These are phyloP conservation scores for Rubroshorea leprosula DNA, from an alignment of 345 rosid genomes.

Conservation along the genomic window DNA sequence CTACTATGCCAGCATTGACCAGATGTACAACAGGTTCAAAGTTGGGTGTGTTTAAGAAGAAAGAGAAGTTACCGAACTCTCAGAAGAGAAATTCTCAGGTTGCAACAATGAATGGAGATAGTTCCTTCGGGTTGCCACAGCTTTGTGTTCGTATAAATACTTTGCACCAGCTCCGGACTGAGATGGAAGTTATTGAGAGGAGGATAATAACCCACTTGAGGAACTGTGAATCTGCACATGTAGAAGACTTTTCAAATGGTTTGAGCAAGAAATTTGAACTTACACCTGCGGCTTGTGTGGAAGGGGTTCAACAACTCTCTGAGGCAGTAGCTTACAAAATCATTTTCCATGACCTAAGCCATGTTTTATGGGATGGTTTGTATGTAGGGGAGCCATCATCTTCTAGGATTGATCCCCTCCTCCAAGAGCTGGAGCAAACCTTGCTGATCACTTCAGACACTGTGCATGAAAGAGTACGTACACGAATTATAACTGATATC, in stretches of 20 bases:
- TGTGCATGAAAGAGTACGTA: constrained; percentile 74
- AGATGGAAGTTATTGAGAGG: constrained; percentile 76
- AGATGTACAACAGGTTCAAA: constrained; percentile 75
- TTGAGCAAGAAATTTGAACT: constrained; percentile 80
- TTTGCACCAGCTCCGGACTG: constrained; percentile 66
- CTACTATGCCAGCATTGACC: constrained; percentile 92
- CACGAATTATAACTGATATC: constrained; percentile 65
- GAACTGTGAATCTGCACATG: constrained; percentile 85
- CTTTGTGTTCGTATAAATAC: constrained; percentile 75
- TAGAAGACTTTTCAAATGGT: constrained; percentile 80
- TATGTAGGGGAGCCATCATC: constrained; percentile 73
- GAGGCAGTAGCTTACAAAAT: constrained; percentile 80
- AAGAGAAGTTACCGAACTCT: constrained; percentile 62
- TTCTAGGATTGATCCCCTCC: constrained; percentile 69
- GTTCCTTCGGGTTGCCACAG: constrained; percentile 63
- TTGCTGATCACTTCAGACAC: constrained; percentile 60
- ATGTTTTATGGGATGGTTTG: constrained; percentile 81
- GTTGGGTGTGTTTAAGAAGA: constrained; percentile 91
- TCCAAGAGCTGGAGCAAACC: constrained; percentile 67
- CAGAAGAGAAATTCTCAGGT: constrained; percentile 81
- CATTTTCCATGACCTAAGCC: constrained; percentile 76
- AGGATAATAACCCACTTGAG: constrained; percentile 81
- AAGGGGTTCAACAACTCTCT: constrained; percentile 85
- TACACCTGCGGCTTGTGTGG: constrained; percentile 73
- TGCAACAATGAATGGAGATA: constrained; percentile 53